phyloP scores from a whole-genome alignment of 2,329 filamentous ascomycete species.

The Sporothrix variecibatus region DNA sequence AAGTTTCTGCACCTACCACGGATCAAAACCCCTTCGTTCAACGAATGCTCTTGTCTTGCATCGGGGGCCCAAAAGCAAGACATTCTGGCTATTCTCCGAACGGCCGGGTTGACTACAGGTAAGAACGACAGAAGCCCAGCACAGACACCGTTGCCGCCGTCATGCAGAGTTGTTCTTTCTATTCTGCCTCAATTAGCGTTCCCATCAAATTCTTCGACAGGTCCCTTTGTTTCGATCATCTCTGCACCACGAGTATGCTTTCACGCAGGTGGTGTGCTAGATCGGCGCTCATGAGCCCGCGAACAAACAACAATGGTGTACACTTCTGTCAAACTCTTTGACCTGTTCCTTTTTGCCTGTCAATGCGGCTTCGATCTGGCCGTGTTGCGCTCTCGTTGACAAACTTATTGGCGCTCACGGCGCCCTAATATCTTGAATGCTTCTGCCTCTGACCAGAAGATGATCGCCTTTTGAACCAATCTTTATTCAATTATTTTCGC shows the following conservation, averaged over 20 bases:
- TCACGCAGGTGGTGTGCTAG: conserved; percentile 11
- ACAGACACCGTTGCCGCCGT: background rate
- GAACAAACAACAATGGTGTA: background rate
- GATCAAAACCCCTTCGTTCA: background rate
- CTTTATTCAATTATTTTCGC: background rate
- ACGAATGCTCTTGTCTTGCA: background rate
- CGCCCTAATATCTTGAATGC: conserved; percentile 9
- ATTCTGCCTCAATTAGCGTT: conserved; percentile 10
- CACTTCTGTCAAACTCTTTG: background rate
- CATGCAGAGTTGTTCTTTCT: background rate
- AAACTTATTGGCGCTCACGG: background rate
- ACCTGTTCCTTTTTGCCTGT: background rate
- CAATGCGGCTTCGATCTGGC: conserved; percentile 4
- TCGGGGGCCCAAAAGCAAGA: background rate
- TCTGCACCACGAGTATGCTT: conserved; percentile 11
- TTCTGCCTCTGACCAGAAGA: conserved; percentile 4
- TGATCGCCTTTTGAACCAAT: conserved; percentile 12
- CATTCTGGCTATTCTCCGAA: conserved; percentile 3
- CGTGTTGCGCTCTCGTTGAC: background rate
- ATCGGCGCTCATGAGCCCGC: conserved; percentile 21
- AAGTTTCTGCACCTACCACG: background rate
- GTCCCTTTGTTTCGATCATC: conserved; percentile 21
- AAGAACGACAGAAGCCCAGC: background rate
- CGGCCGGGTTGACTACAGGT: background rate
- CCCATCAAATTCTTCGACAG: background rate